Conservation (phyloP, 179 eudicot species). For the Spinacia oleracea region DNA sequence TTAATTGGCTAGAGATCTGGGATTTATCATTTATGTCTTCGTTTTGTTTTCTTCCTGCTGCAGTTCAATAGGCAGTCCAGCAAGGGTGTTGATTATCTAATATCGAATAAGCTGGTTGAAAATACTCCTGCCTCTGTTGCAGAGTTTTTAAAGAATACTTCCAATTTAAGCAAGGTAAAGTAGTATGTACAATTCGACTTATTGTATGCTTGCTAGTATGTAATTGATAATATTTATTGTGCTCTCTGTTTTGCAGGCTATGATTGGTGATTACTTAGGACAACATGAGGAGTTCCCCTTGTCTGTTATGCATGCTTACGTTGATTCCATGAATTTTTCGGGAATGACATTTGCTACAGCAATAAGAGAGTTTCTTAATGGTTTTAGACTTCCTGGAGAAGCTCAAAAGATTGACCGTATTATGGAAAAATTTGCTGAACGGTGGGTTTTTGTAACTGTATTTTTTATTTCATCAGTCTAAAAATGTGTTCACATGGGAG, state of each 20-base stretch:
- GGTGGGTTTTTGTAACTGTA: constrained; percentile 48
- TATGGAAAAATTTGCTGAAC: constrained; percentile 98
- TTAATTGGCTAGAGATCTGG: constrained; percentile 15
- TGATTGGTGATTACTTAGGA: constrained; percentile 97
- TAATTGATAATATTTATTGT: not conserved
- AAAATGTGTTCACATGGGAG: not conserved
- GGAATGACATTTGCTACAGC: constrained; percentile 91
- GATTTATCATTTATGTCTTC: constrained; percentile 1
- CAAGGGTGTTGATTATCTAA: constrained; percentile 79
- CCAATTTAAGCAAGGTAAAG: constrained; percentile 75
- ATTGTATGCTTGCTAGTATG: not conserved
- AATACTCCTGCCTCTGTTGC: constrained; percentile 85
- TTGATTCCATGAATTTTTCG: constrained; percentile 86
- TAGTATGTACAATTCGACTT: not conserved
- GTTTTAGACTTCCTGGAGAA: constrained; percentile 98
- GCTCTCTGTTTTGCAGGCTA: constrained; percentile 56
- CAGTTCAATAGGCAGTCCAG: constrained; percentile 85
- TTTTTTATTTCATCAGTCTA: not conserved
- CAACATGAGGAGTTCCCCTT: constrained; percentile 97
- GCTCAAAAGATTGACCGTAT: constrained; percentile 99
- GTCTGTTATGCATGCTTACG: constrained; percentile 96
- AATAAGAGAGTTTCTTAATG: constrained; percentile 84
- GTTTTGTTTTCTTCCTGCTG: constrained; percentile 24
- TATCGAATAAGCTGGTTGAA: constrained; percentile 82
- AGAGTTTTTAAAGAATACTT: constrained; percentile 78